Evolutionary conservation across 1,284 basidiomycete genomes (phyloP), one percentile per base, ranked within the genome.

Genomic region (Athelia psychrophila): DNA sequence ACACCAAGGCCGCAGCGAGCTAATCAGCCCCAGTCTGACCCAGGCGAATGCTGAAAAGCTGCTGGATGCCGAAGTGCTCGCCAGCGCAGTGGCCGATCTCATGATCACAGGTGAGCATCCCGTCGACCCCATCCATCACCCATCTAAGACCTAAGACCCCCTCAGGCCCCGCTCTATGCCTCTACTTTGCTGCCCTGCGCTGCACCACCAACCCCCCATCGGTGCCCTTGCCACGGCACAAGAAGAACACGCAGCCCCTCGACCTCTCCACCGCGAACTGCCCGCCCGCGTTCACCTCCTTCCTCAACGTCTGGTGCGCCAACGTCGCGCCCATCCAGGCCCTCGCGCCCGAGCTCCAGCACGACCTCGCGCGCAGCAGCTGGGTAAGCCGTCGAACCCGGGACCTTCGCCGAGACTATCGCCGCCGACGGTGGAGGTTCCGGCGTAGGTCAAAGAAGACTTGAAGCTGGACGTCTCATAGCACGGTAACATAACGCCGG

Each of bases 291-390:
- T 92, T 93, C 68, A 62, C 75, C 2, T 71, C 80, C 2, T 90
- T 91, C 61, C 80, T 91, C 42, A 69, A 71, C 3, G 80, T 91
- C 16, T 93, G 91, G 91, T 76, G 84, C 0, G 69, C 75, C 16
- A 68, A 75, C 2, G 91, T 93, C 0, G 77, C 83, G 0, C 61
- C 63, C 12, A 89, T 93, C 54, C 88, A 91, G 56, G 56, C 56
- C 2, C 76, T 93, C 12, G 48, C 68, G 0, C 81, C 81, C 3
- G 82, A 88, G 56, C 67, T 80, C 47, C 84, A 91, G 52, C 88
- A 91, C 58, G 91, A 93, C 63, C 83, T 93, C 32, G 88, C 89
- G 0, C 80, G 90, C 4, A 69, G 87, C 50, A 88, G 92, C 32
- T 93, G 91, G n/a, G n/a, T n/a, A n/a, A n/a, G n/a, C n/a, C n/a